Evolutionary conservation across 805 yeast genomes (phyloP), one percentile per base, ranked within the genome.

Genomic region (Wickerhamiella siamensis): DNA sequence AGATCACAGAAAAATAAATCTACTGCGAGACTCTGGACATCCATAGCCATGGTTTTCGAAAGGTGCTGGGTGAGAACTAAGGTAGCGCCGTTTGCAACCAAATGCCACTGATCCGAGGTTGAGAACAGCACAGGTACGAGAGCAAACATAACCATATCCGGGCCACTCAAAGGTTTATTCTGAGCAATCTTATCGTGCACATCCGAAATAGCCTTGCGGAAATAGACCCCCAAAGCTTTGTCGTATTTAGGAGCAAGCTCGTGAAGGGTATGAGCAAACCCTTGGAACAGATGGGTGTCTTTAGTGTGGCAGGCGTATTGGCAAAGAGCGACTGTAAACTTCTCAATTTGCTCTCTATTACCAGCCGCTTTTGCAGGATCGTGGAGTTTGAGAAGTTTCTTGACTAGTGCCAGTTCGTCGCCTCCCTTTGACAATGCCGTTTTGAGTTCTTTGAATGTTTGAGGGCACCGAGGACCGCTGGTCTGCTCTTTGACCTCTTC

Each of bases 71-170:
- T 72, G 66, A 84, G 74, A 32, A 83, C 61, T 27, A 91, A 71
- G 24, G 74, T 64, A 2, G 88, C 71, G 3, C 96, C 95, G 0
- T 95, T 87, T 4, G 78, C 87, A 9, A 91, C 80, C 45, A 86
- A 67, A 65, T 91, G 98, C 61, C 82, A 88, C 56, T 84, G 87
- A 65, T 91, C 99, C 0, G 98, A 91, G 1, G 96, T 84, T 0
- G 98, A 87, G 56, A 81, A 91, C 4, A 86, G 57, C 41, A 70
- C 66, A 5, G 96, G 96, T 43, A 87, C 67, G 4, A 84, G 52
- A 0, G 76, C 67, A 53, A 79, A 82, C 45, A 80, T 72, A 4
- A 83, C 60, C 44, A 84, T 60, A 55, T 86, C 94, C 1, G 72
- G 62, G 38, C 61, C 45, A 0, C 46, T 54, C 41, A 63, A 62